phyloP scores from a whole-genome alignment of 2,329 filamentous ascomycete genomes.

The Neospermospora avenae region DNA sequence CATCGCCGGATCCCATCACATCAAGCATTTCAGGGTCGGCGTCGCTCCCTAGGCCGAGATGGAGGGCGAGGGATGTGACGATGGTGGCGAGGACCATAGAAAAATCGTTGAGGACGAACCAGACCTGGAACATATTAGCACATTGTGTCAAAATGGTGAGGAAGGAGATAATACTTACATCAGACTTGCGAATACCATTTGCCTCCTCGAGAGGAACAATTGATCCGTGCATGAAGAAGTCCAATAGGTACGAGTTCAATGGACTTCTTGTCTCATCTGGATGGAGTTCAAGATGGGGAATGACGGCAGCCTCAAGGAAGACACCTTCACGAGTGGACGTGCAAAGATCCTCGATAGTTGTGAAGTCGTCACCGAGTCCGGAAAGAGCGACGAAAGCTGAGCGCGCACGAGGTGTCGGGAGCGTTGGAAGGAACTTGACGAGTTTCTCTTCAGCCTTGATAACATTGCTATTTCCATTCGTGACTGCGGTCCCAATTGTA shows the following conservation, averaged over 20 bases:
- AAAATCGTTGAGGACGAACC: slow-evolving; percentile 70
- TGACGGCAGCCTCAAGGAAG: slow-evolving; percentile 70
- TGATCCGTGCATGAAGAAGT: slow-evolving; percentile 75
- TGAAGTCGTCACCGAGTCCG: slow-evolving; percentile 61
- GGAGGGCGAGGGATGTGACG: slow-evolving; percentile 58
- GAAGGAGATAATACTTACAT: slow-evolving; percentile 36
- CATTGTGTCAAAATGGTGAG: neutral
- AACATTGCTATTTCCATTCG: slow-evolving; percentile 11
- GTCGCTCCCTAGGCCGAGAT: slow-evolving; percentile 51
- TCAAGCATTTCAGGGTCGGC: slow-evolving; percentile 44
- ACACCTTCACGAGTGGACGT: slow-evolving; percentile 61
- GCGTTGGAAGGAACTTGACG: slow-evolving; percentile 27
- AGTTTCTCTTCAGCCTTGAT: slow-evolving; percentile 10
- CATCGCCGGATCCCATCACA: slow-evolving; percentile 48
- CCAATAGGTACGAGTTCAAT: slow-evolving; percentile 67
- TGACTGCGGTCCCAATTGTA: slow-evolving; percentile 15
- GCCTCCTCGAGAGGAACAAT: slow-evolving; percentile 55
- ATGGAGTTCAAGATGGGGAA: slow-evolving; percentile 64
- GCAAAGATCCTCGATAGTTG: slow-evolving; percentile 65
- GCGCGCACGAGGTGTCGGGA: slow-evolving; percentile 47
- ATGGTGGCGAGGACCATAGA: slow-evolving; percentile 67
- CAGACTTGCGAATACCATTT: slow-evolving; percentile 63
- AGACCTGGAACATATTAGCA: slow-evolving; percentile 43
- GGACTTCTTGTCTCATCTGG: slow-evolving; percentile 49
- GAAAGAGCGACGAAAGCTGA: slow-evolving; percentile 72